phyloP scores from a whole-genome alignment of 352 stramenopile species.

The Phytophthora kernoviae region DNA sequence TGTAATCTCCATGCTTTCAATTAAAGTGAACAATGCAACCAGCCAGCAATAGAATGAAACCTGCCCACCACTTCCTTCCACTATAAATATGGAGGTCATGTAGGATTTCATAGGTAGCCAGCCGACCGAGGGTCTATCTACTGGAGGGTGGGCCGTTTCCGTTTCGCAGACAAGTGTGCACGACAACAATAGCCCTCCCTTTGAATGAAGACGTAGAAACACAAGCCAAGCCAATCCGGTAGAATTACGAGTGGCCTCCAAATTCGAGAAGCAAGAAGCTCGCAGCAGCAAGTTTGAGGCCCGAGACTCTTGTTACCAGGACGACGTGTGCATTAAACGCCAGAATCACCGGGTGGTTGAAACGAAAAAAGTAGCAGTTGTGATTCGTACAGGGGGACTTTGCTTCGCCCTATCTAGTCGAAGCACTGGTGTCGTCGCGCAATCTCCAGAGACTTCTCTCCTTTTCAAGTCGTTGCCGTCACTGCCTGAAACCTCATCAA shows the following conservation, averaged over 20 bases:
- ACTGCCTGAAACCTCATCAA: constrained; percentile 9
- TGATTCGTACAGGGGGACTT: constrained; percentile 29
- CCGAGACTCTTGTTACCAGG: too few relatives aligned
- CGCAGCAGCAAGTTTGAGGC: constrained; percentile 2
- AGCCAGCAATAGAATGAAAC: constrained; percentile 7
- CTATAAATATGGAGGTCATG: constrained; percentile 21
- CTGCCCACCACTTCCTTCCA: background rate
- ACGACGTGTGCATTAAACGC: too few relatives aligned
- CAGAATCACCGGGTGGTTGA: background rate
- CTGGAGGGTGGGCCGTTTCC: constrained; percentile 5
- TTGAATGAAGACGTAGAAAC: constrained; percentile 14
- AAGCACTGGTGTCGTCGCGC: constrained; percentile 22
- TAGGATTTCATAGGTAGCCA: too few relatives aligned
- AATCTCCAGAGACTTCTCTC: constrained; percentile 26
- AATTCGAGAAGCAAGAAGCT: constrained; percentile 10
- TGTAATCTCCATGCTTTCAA: background rate
- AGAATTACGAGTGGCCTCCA: constrained; percentile 10
- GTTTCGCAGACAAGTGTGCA: constrained; percentile 22
- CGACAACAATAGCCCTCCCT: constrained; percentile 31
- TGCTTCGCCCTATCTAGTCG: constrained; percentile 14
- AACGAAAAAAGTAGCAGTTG: too few relatives aligned
- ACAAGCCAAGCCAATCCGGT: constrained; percentile 24
- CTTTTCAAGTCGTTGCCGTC: constrained; percentile 31
- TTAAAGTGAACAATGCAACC: background rate
- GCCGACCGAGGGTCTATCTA: background rate